Base-by-base conservation (phyloP, 495 filamentous ascomycete species). In the Daldinia grandis region DNA sequence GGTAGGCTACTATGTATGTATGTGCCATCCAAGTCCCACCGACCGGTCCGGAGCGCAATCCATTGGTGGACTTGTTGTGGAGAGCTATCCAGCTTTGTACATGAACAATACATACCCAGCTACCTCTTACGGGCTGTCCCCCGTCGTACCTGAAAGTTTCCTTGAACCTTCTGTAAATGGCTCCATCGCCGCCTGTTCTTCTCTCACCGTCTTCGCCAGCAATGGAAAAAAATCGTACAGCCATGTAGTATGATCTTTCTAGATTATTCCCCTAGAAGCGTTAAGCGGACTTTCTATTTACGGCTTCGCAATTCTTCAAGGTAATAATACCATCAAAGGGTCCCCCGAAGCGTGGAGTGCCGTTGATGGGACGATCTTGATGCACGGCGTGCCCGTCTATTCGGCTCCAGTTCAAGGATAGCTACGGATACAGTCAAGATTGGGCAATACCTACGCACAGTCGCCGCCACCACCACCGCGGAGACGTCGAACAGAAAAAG, bases 391-490 rank as follows among this genome's bases (percentile, higher is more conserved):
- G 57, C 61, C 70, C 65, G 58, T 73, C 65, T 56, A 58, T 62
- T 69, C 65, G 65, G 62, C 62, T 68, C 70, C 70, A 69, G 65
- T 62, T 30, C 57, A 62, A 53, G 49, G 61, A 69, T 53, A 59
- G 61, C 50, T 64, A 62, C 49, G 49, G 64, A 40, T 64, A 54
- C 59, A 59, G 58, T 66, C 37, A 21, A 67, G 69, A 72, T 61
- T 72, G 56, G 70, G 24, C 50, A 65, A 37, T 64, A 61, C 42
- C 42, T 33, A 35, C 69, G 50, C 57, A 69, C 60, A 64, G 61
- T 73, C 65, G 61, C 61, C 70, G 65, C 70, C 70, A 64, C 61
- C 70, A 62, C 70, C 70, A 64, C 70, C 61, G 58, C 61, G 64
- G 69, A 72, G 70, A 73, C 64, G 33, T 35, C 33, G 64, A 64